Percentiles rank a stretch among this genome's conserved stretches.
These are phyloP conservation scores for Lipomyces sp. DNA, from an alignment of 805 yeast species.

Conservation along the genomic window DNA sequence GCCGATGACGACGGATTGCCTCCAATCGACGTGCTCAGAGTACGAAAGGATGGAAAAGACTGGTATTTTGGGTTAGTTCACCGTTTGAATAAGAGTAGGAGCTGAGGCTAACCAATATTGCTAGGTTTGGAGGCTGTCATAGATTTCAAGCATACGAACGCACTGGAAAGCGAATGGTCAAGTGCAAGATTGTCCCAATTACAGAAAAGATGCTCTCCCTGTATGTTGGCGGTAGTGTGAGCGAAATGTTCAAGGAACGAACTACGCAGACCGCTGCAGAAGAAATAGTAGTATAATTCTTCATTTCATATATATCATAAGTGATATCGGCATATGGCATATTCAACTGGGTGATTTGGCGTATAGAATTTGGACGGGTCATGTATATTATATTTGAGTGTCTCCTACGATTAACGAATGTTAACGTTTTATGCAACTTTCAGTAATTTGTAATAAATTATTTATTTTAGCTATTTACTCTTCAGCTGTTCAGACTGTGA, in stretches of 20 bases:
- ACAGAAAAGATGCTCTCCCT: conserved; percentile 63
- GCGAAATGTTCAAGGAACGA: conserved; percentile 26
- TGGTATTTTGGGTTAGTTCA: conserved; percentile 42
- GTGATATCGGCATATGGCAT: too few species aligned
- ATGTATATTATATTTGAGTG: too few species aligned
- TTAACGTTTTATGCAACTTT: too few species aligned
- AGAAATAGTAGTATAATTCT: too few species aligned
- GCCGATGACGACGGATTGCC: conserved; percentile 43
- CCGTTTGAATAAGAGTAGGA: conserved; percentile 51
- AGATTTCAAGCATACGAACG: conserved; percentile 81
- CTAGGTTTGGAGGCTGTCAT: conserved; percentile 79
- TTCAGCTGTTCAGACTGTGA: too few species aligned
- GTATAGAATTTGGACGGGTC: not conserved
- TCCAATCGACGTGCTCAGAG: conserved; percentile 73
- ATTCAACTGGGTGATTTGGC: not conserved
- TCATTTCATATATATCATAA: too few species aligned
- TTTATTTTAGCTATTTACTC: too few species aligned
- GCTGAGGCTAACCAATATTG: conserved; percentile 49
- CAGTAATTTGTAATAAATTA: too few species aligned
- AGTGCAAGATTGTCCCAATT: conserved; percentile 70
- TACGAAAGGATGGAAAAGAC: conserved; percentile 58
- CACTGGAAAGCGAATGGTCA: conserved; percentile 50
- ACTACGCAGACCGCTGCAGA: not conserved
- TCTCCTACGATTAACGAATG: too few species aligned
- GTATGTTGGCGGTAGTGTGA: conserved; percentile 56